Evolutionary conservation across 192 early-diverging fungal genomes (phyloP).

Genomic region (Backusella australiensis): DNA sequence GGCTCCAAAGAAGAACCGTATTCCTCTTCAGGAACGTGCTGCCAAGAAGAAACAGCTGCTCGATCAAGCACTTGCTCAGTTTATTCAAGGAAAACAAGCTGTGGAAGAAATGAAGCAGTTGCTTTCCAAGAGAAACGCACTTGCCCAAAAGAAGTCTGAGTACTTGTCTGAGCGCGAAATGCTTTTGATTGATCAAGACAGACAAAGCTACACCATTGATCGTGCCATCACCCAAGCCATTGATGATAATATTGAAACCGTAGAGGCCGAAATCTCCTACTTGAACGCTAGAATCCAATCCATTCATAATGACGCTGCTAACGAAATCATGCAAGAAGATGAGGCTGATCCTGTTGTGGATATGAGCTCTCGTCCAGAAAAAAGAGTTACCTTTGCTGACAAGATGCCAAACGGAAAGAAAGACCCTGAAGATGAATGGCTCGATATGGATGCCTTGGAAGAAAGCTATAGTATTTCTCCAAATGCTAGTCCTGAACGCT

Average conservation of each 20-base stretch:
- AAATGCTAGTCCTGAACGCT: conserved; percentile 36
- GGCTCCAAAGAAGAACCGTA: neutral
- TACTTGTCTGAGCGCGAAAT: conserved; percentile 46
- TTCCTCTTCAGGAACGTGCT: conserved; percentile 22
- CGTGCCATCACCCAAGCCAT: conserved; percentile 40
- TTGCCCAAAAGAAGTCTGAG: conserved; percentile 44
- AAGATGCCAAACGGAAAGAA: conserved; percentile 9
- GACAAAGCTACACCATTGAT: neutral
- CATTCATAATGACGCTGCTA: conserved; percentile 46
- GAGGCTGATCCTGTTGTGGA: conserved; percentile 15
- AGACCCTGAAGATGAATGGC: conserved; percentile 21
- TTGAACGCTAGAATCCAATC: conserved; percentile 49
- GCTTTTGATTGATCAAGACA: conserved; percentile 25
- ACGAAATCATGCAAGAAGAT: conserved; percentile 21
- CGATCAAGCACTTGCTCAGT: conserved; percentile 47
- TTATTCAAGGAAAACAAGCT: conserved; percentile 48
- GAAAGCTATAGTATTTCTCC: conserved; percentile 29
- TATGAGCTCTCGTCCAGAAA: conserved; percentile 14
- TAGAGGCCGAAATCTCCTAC: conserved; percentile 49
- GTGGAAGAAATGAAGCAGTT: conserved; percentile 45
- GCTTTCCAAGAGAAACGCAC: conserved; percentile 40
- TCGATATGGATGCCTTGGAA: conserved; percentile 27
- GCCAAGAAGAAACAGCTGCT: conserved; percentile 50
- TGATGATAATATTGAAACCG: conserved; percentile 51
- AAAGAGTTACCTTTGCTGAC: conserved; percentile 36